Conservation (phyloP, 495 filamentous ascomycete genomes). For the Penicillium nucicola region DNA sequence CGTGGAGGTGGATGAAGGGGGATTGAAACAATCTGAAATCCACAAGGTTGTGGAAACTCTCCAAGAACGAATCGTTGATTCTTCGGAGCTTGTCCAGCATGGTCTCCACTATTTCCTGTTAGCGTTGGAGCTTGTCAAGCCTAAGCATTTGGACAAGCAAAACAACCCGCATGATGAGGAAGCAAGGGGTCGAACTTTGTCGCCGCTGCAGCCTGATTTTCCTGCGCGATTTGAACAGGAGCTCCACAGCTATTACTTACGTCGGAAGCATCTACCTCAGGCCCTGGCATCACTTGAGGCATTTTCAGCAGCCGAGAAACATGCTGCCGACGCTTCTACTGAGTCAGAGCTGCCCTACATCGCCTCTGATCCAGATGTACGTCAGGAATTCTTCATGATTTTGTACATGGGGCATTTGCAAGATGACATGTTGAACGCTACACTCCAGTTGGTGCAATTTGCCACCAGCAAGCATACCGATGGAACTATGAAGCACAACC, state of each 20-base stretch:
- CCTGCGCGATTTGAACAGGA: conserved; percentile 14
- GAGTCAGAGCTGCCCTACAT: conserved; percentile 1
- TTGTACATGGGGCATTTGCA: conserved; percentile 37
- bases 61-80: conserved; percentile 57
- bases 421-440: conserved; percentile 28
- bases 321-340: neutral
- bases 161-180: conserved; percentile 25
- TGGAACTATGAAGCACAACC: conserved; percentile 58
- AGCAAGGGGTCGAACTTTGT: conserved; percentile 20
- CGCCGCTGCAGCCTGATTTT: conserved; percentile 16
- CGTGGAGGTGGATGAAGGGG: conserved; percentile 32
- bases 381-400: conserved; percentile 32
- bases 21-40: conserved; percentile 20
- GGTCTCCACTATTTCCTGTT: conserved; percentile 29
- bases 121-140: conserved; percentile 21
- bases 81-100: conserved; percentile 36
- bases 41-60: conserved; percentile 53
- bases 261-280: conserved; percentile 21
- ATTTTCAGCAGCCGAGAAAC: conserved; percentile 23
- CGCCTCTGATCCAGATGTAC: conserved; percentile 21
- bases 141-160: conserved; percentile 23
- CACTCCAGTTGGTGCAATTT: conserved; percentile 54
- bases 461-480: conserved; percentile 51
- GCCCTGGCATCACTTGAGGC: conserved; percentile 28
- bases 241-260: conserved; percentile 14